phyloP scores from a whole-genome alignment of 176 grass and related monocot species.

The Chloris gayana region DNA sequence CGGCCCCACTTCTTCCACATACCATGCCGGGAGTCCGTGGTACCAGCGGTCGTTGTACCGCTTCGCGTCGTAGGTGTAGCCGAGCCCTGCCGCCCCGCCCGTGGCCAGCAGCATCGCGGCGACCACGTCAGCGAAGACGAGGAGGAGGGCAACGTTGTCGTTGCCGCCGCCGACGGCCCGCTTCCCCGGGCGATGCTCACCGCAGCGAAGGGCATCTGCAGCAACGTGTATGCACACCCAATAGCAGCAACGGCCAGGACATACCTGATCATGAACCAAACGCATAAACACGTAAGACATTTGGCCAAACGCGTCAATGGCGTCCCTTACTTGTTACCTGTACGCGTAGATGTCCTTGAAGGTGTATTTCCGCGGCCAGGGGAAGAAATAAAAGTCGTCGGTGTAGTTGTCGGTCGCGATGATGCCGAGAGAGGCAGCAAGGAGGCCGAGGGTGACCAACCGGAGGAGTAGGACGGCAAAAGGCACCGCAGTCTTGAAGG shows the following conservation, averaged over 20 bases:
- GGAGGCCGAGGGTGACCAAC: conserved; percentile 18
- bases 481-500: not conserved
- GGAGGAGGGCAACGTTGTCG: not conserved
- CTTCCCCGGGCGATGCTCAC: not conserved
- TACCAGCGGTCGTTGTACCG: not conserved
- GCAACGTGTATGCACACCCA: conserved; percentile 33
- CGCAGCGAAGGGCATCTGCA: not conserved
- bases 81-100: not conserved
- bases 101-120: not conserved
- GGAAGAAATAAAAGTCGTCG: no score
- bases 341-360: conserved; percentile 39
- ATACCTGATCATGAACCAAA: not conserved
- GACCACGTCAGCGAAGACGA: conserved; percentile 9
- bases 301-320: no score
- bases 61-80: conserved; percentile 13
- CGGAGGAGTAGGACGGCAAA: conserved; percentile 17
- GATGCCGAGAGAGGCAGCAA: conserved; percentile 21
- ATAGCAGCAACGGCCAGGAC: conserved; percentile 22
- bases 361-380: not conserved
- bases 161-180: not conserved
- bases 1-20: not conserved
- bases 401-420: conserved; percentile 13
- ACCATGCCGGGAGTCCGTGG: no score
- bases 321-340: conserved; percentile 1
- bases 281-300: no score